These are phyloP conservation scores for Phialophora macrospora DNA, from an alignment of 2,329 filamentous ascomycete species.

Conservation along the genomic window DNA sequence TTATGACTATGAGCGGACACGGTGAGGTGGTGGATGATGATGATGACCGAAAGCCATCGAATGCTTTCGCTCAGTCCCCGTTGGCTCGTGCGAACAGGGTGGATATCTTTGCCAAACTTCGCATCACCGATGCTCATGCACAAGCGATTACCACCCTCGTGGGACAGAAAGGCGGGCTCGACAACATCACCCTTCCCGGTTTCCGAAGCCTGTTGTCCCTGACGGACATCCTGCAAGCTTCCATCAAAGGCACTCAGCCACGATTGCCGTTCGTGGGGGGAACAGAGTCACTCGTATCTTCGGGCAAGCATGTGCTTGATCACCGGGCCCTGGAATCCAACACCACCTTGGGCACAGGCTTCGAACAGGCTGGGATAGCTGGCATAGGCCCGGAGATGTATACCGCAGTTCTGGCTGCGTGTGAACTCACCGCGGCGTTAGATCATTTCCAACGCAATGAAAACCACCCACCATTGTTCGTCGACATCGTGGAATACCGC, in stretches of 20 bases:
- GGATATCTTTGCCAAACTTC: slow-evolving; percentile 11
- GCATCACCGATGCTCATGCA: slow-evolving; percentile 9
- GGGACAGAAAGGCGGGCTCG: slow-evolving; percentile 11
- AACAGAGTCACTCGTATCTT: slow-evolving; percentile 1
- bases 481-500: slow-evolving; percentile 13
- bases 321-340: neutral
- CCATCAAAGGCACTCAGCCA: slow-evolving; percentile 7
- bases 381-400: neutral
- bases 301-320: slow-evolving; percentile 5
- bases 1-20: slow-evolving; percentile 15
- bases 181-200: slow-evolving; percentile 4
- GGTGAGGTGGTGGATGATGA: slow-evolving; percentile 5
- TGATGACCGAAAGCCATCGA: neutral
- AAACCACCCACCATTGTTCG: slow-evolving; percentile 2
- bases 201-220: slow-evolving; percentile 9
- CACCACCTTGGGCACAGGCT: slow-evolving; percentile 7
- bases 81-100: slow-evolving; percentile 4
- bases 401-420: neutral
- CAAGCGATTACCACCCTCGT: slow-evolving; percentile 7
- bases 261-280: slow-evolving; percentile 8
- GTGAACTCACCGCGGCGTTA: slow-evolving; percentile 9
- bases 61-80: neutral
- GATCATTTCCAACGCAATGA: slow-evolving; percentile 14
- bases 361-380: neutral
- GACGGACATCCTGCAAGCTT: slow-evolving; percentile 7